These are phyloP conservation scores for Fusarium zealandicum DNA, from an alignment of 2,329 filamentous ascomycete species.

Conservation along the genomic window DNA sequence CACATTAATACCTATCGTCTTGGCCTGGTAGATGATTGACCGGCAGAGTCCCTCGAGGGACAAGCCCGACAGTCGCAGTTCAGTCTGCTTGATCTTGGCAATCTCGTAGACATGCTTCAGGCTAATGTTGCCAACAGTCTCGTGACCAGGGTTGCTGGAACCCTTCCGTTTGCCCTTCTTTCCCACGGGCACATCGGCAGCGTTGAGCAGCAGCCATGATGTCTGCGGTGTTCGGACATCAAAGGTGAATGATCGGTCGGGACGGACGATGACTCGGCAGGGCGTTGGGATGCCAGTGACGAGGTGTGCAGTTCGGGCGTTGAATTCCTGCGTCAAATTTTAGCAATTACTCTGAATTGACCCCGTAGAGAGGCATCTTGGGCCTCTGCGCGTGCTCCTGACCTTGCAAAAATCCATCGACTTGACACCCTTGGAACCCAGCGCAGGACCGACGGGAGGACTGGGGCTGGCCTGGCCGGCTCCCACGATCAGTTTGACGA, in stretches of 20 bases:
- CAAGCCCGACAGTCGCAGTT: constrained; percentile 75
- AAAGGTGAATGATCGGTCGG: constrained; percentile 92
- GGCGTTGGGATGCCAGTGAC: constrained; percentile 84
- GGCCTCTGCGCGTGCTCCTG: constrained; percentile 23
- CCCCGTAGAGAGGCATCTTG: background rate
- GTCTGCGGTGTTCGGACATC: constrained; percentile 95
- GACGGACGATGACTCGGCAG: constrained; percentile 87
- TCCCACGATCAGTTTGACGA: constrained; percentile 97
- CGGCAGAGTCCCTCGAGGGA: constrained; percentile 75
- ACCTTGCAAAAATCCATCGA: constrained; percentile 99
- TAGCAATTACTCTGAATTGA: constrained; percentile 20
- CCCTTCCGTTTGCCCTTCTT: constrained; percentile 83
- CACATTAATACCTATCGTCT: constrained; percentile 76
- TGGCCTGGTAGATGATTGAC: constrained; percentile 76
- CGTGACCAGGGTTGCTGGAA: constrained; percentile 75
- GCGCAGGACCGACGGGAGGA: constrained; percentile 92
- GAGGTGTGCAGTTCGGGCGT: constrained; percentile 89
- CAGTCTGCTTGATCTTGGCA: constrained; percentile 90
- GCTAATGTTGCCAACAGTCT: constrained; percentile 83
- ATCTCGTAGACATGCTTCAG: constrained; percentile 98
- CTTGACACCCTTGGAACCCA: constrained; percentile 98
- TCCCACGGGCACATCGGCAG: constrained; percentile 73
- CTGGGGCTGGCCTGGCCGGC: constrained; percentile 94
- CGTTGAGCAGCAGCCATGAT: constrained; percentile 84
- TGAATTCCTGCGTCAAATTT: constrained; percentile 78